Percentiles rank a stretch among this genome's conserved stretches.
Conservation (phyloP, 1,139 yeast species). For the Hyphopichia pseudoburtonii region DNA sequence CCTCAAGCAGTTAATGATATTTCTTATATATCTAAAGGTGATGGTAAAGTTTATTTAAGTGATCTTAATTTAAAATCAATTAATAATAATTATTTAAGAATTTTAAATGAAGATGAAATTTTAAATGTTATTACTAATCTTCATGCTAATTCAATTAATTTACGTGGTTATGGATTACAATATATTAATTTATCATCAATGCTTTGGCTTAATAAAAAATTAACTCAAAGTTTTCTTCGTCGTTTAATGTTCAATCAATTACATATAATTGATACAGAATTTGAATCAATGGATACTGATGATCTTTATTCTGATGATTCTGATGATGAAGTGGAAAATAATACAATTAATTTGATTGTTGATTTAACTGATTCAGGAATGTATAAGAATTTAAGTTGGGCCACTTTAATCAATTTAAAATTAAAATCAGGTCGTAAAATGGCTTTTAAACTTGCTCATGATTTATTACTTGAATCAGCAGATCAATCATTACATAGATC, state of each 20-base stretch:
- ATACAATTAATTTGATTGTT: slow-evolving; percentile 26
- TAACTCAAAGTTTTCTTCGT: slow-evolving; percentile 33
- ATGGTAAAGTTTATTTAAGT: slow-evolving; percentile 42
- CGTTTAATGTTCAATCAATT: slow-evolving; percentile 12
- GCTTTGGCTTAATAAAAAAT: slow-evolving; percentile 51
- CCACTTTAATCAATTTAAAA: slow-evolving; percentile 34
- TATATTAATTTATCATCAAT: slow-evolving; percentile 44
- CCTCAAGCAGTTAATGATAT: slow-evolving; percentile 28
- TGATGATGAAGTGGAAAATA: slow-evolving; percentile 1
- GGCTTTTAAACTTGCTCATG: slow-evolving; percentile 32
- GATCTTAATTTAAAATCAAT: slow-evolving; percentile 42
- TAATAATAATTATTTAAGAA: slow-evolving; percentile 30
- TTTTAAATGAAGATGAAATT: slow-evolving; percentile 39
- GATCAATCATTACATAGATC: slow-evolving; percentile 34
- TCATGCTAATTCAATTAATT: slow-evolving; percentile 11
- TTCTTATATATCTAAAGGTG: slow-evolving; percentile 33
- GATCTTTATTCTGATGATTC: slow-evolving; percentile 4
- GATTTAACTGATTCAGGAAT: slow-evolving; percentile 60
- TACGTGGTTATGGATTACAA: slow-evolving; percentile 17
- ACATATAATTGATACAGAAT: slow-evolving; percentile 6
- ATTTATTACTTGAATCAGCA: slow-evolving; percentile 28
- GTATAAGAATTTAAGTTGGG: slow-evolving; percentile 60
- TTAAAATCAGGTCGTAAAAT: slow-evolving; percentile 30
- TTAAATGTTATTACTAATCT: slow-evolving; percentile 28
- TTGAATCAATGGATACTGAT: slow-evolving; percentile 5